A percentile compares a stretch with the other conserved stretches of the same genome.
Evolutionary conservation across 139 green algal species (phyloP).

Genomic region (Zygnema cylindricum): DNA sequence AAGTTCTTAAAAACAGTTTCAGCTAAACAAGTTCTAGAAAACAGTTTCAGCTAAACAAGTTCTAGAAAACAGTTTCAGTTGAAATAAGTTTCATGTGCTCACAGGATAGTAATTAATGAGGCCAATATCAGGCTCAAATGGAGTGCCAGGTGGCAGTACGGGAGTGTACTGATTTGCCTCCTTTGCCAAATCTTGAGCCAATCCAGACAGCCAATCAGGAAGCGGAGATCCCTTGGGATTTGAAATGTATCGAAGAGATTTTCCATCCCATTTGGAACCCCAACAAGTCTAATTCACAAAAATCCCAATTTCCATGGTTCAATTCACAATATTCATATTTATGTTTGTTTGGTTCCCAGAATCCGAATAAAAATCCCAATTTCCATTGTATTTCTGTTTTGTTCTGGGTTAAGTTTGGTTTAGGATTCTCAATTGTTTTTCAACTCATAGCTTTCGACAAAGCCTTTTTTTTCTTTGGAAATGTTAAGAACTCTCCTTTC

Average conservation of each 20-base stretch:
- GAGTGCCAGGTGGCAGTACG: neutral
- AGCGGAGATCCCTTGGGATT: conserved; percentile 7
- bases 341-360: neutral
- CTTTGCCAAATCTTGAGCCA: conserved; percentile 8
- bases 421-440: too few relatives aligned
- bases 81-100: conserved; percentile 17
- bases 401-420: too few relatives aligned
- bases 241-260: neutral
- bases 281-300: conserved; percentile 24
- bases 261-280: conserved; percentile 24
- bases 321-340: neutral
- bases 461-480: too few relatives aligned
- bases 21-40: too few relatives aligned
- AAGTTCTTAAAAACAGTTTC: too few relatives aligned
- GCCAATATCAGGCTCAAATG: conserved; percentile 38
- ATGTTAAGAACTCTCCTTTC: too few relatives aligned
- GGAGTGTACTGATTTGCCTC: neutral
- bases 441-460: too few relatives aligned
- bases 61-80: neutral
- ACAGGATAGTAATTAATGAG: conserved; percentile 52
- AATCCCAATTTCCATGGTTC: neutral
- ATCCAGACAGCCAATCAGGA: conserved; percentile 1
- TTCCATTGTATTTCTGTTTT: too few relatives aligned
- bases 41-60: too few relatives aligned
- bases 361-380: neutral